Percentiles rank a stretch among this genome's conserved stretches.
Conservation (phyloP, 768 basidiomycete genomes). For the Collybia sp. region DNA sequence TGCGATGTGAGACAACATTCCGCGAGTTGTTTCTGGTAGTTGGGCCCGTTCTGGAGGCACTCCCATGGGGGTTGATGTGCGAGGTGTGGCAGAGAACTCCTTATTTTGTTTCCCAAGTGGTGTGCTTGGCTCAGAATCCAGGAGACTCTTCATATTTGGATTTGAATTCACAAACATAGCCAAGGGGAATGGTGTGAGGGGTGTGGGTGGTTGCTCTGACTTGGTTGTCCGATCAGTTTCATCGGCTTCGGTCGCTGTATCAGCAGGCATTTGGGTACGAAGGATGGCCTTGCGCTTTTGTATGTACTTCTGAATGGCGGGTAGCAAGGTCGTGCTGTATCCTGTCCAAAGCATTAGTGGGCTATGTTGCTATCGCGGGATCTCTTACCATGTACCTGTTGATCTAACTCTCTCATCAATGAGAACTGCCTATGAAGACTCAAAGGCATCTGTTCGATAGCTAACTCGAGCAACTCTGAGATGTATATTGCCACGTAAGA, state of each 20-base stretch:
- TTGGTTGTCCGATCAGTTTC: neutral
- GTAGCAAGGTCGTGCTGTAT: slow-evolving; percentile 34
- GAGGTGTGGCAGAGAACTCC: slow-evolving; percentile 3
- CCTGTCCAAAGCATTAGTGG: slow-evolving; percentile 18
- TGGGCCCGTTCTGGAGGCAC: slow-evolving; percentile 20
- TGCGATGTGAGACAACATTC: slow-evolving; percentile 54
- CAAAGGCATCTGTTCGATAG: slow-evolving; percentile 74
- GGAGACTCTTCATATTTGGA: slow-evolving; percentile 1
- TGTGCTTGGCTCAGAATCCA: slow-evolving; percentile 1
- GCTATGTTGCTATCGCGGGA: slow-evolving; percentile 6
- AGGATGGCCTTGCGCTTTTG: slow-evolving; percentile 13
- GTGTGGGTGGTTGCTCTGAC: too few species aligned
- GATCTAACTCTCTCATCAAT: slow-evolving; percentile 70
- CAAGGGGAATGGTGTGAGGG: too few species aligned
- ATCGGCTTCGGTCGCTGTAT: neutral
- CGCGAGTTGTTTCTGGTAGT: slow-evolving; percentile 34
- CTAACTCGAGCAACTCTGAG: slow-evolving; percentile 27
- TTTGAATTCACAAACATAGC: neutral
- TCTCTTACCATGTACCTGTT: slow-evolving; percentile 50
- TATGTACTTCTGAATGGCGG: slow-evolving; percentile 45
- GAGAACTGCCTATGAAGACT: slow-evolving; percentile 67
- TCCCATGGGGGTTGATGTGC: slow-evolving; percentile 11
- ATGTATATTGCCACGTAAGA: too few species aligned
- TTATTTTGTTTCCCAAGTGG: neutral
- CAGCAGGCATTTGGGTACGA: neutral